phyloP scores from a whole-genome alignment of 148 eudicot genomes.

The Vaccinium myrtillus region DNA sequence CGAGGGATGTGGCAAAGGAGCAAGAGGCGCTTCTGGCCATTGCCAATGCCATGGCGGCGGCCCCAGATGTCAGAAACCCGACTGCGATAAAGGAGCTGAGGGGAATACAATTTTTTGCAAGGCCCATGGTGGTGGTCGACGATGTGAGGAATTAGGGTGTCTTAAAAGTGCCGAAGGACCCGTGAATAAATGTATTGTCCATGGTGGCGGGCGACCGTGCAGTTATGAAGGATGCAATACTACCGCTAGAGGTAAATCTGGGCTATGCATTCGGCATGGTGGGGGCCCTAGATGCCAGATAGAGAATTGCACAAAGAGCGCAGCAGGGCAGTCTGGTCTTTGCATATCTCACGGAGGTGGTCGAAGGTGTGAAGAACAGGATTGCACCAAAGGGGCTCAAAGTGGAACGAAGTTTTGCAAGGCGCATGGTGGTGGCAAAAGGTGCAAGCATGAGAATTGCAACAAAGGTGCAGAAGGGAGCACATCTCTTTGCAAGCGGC shows the following conservation, averaged over 20 bases:
- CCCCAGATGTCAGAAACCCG: slow-evolving; percentile 82
- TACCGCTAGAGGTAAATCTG: slow-evolving; percentile 90
- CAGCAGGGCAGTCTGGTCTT: slow-evolving; percentile 88
- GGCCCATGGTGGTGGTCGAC: no score
- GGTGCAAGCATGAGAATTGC: slow-evolving; percentile 72
- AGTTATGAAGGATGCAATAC: slow-evolving; percentile 76
- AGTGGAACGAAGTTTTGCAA: slow-evolving; percentile 95
- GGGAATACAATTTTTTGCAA: slow-evolving; percentile 75
- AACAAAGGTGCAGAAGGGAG: slow-evolving; percentile 94
- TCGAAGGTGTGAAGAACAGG: slow-evolving; percentile 76
- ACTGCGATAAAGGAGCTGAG: slow-evolving; percentile 94
- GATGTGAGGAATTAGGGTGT: slow-evolving; percentile 15
- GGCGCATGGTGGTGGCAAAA: slow-evolving; percentile 96
- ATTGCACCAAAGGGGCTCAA: slow-evolving; percentile 87
- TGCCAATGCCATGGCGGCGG: slow-evolving; percentile 98
- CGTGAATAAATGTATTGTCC: slow-evolving; percentile 82
- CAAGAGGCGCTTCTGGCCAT: slow-evolving; percentile 95
- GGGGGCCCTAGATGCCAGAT: slow-evolving; percentile 91
- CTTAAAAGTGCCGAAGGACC: slow-evolving; percentile 93
- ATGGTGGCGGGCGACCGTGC: slow-evolving; percentile 91
- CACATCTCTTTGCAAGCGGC: slow-evolving; percentile 92
- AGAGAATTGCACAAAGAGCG: slow-evolving; percentile 83
- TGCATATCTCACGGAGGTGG: slow-evolving; percentile 98
- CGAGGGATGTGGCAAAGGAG: slow-evolving; percentile 81
- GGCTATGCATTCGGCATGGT: slow-evolving; percentile 93